These are phyloP conservation scores for Entomortierella lignicola DNA, from an alignment of 192 early-diverging fungal species.

Conservation along the genomic window DNA sequence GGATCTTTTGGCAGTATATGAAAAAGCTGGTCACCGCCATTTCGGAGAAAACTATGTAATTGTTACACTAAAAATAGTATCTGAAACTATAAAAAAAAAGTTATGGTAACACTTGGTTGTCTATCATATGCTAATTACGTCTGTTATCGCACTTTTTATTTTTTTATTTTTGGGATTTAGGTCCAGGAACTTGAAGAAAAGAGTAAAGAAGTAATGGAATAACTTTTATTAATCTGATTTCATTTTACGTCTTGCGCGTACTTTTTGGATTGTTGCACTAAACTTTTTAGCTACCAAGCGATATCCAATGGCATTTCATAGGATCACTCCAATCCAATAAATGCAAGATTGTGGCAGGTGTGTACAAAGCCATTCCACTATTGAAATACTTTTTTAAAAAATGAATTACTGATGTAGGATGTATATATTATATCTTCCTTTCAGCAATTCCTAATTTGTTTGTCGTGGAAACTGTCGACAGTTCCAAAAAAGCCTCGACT, in stretches of 20 bases:
- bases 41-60: constrained; percentile 97
- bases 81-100: no score
- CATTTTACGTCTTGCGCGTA: not conserved
- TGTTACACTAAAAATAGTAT: not conserved
- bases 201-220: constrained; percentile 65
- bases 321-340: constrained; percentile 98
- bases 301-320: constrained; percentile 99
- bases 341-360: constrained; percentile 84
- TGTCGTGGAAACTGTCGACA: constrained; percentile 94
- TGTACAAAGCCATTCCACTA: not conserved
- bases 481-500: constrained; percentile 81
- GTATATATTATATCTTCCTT: not conserved
- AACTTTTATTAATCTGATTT: not conserved
- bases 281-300: constrained; percentile 73
- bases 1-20: constrained; percentile 83
- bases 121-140: not conserved
- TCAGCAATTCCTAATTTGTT: constrained; percentile 86
- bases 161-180: constrained; percentile 39
- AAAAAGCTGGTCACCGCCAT: constrained; percentile 83
- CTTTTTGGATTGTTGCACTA: no score
- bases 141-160: no score
- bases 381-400: not conserved
- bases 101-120: not conserved
- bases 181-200: constrained; percentile 97
- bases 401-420: no score